A percentile compares a stretch with the other conserved stretches of the same genome.
Conservation (phyloP, 371 early-diverging fungal species). For the Haplosporangium sp. region DNA sequence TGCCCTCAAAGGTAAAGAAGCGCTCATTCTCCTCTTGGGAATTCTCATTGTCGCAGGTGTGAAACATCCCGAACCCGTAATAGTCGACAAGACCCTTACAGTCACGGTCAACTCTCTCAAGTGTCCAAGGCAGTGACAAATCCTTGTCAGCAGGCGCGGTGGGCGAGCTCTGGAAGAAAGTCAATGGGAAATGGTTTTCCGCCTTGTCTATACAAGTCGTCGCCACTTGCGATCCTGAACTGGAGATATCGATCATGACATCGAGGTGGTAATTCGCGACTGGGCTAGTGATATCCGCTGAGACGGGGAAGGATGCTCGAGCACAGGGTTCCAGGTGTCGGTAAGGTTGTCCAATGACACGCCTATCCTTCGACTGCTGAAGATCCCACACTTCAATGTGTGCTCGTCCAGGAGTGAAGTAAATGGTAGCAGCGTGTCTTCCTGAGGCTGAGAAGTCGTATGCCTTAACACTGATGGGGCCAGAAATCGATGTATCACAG, state of each 20-base stretch:
- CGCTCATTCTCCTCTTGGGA: slow-evolving; percentile 11
- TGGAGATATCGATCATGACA: slow-evolving; percentile 2
- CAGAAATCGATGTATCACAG: not conserved
- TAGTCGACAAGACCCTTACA: not conserved
- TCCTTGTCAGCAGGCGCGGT: slow-evolving; percentile 1
- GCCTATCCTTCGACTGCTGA: not conserved
- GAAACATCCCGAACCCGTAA: not conserved
- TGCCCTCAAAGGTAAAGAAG: slow-evolving; percentile 8
- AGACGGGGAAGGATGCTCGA: not conserved
- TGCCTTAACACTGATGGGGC: not conserved
- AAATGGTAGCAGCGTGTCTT: slow-evolving; percentile 8
- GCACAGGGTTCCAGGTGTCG: not conserved
- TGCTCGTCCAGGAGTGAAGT: not conserved
- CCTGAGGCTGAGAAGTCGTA: slow-evolving; percentile 20
- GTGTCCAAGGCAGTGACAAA: not conserved
- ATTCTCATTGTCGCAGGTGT: slow-evolving; percentile 2
- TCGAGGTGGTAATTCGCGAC: not conserved
- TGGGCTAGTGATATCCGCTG: not conserved
- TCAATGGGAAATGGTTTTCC: not conserved
- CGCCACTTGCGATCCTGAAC: not conserved
- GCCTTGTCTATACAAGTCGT: not conserved
- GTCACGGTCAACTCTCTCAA: not conserved
- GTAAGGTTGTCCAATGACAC: not conserved
- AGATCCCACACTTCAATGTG: slow-evolving; percentile 24
- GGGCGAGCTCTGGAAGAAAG: not conserved